Conservation (phyloP, 805 yeast species). For the Barnettozyma wickerhamii region DNA sequence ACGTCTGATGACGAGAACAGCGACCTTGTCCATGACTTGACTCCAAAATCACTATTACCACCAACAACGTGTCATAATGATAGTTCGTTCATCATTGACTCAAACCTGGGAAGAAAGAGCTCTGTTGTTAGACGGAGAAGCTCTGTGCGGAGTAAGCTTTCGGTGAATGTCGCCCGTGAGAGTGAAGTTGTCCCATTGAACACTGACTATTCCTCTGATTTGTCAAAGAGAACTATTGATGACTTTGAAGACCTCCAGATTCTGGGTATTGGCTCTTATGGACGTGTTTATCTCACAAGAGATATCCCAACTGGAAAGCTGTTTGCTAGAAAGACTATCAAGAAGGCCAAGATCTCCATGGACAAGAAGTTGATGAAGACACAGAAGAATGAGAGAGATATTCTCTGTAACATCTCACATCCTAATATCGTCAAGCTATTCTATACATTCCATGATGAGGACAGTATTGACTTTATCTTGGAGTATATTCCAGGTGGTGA, state of each 20-base stretch:
- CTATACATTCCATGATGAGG: constrained; percentile 78
- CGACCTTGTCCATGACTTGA: neutral
- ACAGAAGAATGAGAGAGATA: constrained; percentile 74
- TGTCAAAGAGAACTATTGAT: constrained; percentile 18
- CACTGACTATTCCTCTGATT: constrained; percentile 13
- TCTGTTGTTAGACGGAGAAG: constrained; percentile 10
- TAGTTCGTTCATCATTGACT: neutral
- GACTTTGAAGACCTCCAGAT: constrained; percentile 73
- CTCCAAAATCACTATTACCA: neutral
- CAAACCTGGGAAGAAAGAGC: neutral
- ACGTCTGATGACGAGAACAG: neutral
- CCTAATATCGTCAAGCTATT: constrained; percentile 79
- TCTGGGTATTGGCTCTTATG: constrained; percentile 83
- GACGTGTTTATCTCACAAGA: constrained; percentile 76
- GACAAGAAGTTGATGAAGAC: constrained; percentile 50
- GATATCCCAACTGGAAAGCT: constrained; percentile 55
- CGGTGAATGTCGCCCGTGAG: constrained; percentile 14
- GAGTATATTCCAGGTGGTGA: constrained; percentile 93
- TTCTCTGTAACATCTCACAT: constrained; percentile 65
- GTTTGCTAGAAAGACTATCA: constrained; percentile 83
- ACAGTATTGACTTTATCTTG: constrained; percentile 67
- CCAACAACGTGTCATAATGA: no score
- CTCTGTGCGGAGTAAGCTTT: constrained; percentile 17
- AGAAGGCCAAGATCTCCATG: constrained; percentile 74
- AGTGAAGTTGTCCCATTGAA: constrained; percentile 12